Evolutionary conservation across 2,329 filamentous ascomycete species (phyloP).

Genomic region (Capronia coronata): DNA sequence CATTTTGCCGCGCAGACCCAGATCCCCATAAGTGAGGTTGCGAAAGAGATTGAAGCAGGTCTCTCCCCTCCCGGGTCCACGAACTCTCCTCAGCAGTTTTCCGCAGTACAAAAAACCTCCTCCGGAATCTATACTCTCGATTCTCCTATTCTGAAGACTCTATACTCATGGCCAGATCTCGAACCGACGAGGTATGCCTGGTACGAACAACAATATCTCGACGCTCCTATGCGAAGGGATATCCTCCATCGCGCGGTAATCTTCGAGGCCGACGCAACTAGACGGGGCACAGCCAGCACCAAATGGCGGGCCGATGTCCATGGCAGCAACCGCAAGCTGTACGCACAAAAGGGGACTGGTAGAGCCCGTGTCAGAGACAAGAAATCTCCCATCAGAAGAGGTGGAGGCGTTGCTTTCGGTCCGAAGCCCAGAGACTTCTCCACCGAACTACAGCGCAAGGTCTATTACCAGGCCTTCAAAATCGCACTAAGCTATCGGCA

Average conservation of each 20-base stretch:
- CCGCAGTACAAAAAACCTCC: conserved; percentile 21
- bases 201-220: conserved; percentile 75
- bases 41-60: conserved; percentile 22
- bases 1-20: conserved; percentile 47
- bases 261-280: conserved; percentile 83
- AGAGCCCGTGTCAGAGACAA: conserved; percentile 69
- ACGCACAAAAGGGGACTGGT: conserved; percentile 81
- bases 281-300: conserved; percentile 75
- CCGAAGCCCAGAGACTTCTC: conserved; percentile 87
- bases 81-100: conserved; percentile 3
- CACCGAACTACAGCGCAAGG: conserved; percentile 74
- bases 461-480: conserved; percentile 93
- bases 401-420: conserved; percentile 85
- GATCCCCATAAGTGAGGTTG: conserved; percentile 24
- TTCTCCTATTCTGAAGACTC: conserved; percentile 66
- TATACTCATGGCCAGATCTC: conserved; percentile 84
- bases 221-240: conserved; percentile 81
- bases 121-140: conserved; percentile 27
- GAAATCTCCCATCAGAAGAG: conserved; percentile 73
- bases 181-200: conserved; percentile 72
- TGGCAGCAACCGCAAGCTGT: conserved; percentile 74
- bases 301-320: conserved; percentile 79
- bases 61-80: conserved; percentile 29
- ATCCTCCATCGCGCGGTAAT: conserved; percentile 86
- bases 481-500: conserved; percentile 91